Evolutionary conservation across 1,139 yeast genomes (phyloP).

Genomic region (Saccharomyces hybrid): DNA sequence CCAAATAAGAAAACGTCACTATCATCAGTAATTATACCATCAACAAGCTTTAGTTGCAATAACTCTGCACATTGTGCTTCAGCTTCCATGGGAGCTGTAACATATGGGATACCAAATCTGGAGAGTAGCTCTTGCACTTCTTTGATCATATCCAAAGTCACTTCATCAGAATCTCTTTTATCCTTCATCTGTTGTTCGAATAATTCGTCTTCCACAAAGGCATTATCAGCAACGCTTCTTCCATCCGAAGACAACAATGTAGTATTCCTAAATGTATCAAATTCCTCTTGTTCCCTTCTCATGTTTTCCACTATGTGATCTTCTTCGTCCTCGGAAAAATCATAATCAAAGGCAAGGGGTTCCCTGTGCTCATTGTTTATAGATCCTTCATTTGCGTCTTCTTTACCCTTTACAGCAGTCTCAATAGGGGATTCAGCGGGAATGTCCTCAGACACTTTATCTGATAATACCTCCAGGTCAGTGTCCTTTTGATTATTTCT

Average conservation of each 20-base stretch:
- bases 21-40: conserved; percentile 95
- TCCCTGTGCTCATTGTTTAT: conserved; percentile 2
- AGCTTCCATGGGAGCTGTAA: conserved; percentile 97
- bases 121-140: conserved; percentile 85
- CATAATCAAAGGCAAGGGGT: conserved; percentile 42
- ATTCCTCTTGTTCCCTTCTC: conserved; percentile 62
- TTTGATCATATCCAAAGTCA: conserved; percentile 72
- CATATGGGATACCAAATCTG: conserved; percentile 85
- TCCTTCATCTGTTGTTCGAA: conserved; percentile 51
- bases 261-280: conserved; percentile 52
- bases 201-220: conserved; percentile 34
- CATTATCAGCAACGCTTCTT: conserved; percentile 10
- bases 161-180: conserved; percentile 84
- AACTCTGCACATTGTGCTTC: conserved; percentile 95
- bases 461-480: conserved; percentile 7
- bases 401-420: neutral
- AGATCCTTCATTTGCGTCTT: neutral
- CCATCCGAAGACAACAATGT: conserved; percentile 21
- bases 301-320: conserved; percentile 56
- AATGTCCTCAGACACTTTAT: conserved; percentile 1
- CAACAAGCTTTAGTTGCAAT: conserved; percentile 59
- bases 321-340: conserved; percentile 73
- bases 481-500: conserved; percentile 4
- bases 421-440: neutral
- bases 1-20: conserved; percentile 95